Percentiles rank a stretch among this genome's conserved stretches.
These are phyloP conservation scores for Puccinia horiana DNA, from an alignment of 1,284 basidiomycete genomes.

Conservation along the genomic window DNA sequence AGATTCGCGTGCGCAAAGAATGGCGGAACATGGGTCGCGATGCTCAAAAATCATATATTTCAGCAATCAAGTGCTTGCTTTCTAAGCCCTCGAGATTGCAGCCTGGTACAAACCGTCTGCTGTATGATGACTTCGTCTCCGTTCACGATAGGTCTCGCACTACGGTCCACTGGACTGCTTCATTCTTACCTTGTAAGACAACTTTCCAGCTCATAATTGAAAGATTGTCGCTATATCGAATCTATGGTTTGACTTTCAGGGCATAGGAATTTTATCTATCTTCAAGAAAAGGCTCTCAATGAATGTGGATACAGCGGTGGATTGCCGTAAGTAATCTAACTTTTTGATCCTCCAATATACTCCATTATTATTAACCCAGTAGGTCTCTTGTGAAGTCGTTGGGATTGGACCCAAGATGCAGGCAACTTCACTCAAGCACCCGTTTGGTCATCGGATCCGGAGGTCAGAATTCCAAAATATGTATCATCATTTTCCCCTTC, in stretches of 20 bases:
- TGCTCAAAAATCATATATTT: slow-evolving; percentile 20
- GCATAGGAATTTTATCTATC: slow-evolving; percentile 49
- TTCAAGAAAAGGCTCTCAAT: slow-evolving; percentile 30
- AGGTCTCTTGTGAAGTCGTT: slow-evolving; percentile 4
- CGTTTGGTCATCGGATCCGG: slow-evolving; percentile 41
- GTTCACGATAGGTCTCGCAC: slow-evolving; percentile 37
- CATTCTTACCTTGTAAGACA: slow-evolving; percentile 38
- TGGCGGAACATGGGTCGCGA: slow-evolving; percentile 35
- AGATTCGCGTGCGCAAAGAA: slow-evolving; percentile 35
- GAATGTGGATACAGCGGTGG: slow-evolving; percentile 35
- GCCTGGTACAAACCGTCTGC: neutral
- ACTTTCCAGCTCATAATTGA: neutral
- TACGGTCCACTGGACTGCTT: slow-evolving; percentile 31
- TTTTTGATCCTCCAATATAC: neutral
- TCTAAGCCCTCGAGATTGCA: slow-evolving; percentile 22
- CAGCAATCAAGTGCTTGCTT: slow-evolving; percentile 35
- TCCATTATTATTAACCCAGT: neutral
- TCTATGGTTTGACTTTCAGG: neutral
- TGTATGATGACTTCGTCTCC: slow-evolving; percentile 44
- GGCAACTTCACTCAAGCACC: slow-evolving; percentile 21
- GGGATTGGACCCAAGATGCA: slow-evolving; percentile 40
- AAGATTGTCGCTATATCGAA: too few species aligned
- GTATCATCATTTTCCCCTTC: too few species aligned
- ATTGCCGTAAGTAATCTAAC: slow-evolving; percentile 24
- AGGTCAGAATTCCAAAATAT: slow-evolving; percentile 2